Conservation (phyloP, 2,329 filamentous ascomycete species). For the Ophiocordyceps camponoti-rufipedis region DNA sequence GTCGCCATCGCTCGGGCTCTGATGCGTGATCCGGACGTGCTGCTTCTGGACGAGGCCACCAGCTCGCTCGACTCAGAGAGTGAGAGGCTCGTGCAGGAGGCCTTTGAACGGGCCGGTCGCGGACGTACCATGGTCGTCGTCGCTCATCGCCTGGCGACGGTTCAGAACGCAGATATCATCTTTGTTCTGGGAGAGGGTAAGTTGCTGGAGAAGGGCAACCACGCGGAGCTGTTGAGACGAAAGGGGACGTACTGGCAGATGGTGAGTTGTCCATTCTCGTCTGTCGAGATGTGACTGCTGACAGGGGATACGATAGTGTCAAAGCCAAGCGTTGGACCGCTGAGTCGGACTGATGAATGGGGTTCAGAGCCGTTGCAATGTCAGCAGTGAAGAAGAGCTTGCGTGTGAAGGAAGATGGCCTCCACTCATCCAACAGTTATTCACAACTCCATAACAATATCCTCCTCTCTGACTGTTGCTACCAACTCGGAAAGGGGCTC, state of each 20-base stretch:
- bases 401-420: neutral
- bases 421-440: neutral
- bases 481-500: too few species aligned
- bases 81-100: constrained; percentile 43
- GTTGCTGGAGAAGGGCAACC: constrained; percentile 34
- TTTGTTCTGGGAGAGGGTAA: constrained; percentile 54
- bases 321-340: constrained; percentile 38
- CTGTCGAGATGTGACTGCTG: constrained; percentile 3
- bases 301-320: constrained; percentile 22
- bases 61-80: constrained; percentile 48
- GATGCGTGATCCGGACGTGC: constrained; percentile 42
- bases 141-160: constrained; percentile 58
- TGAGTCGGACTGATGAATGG: constrained; percentile 9
- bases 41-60: constrained; percentile 59
- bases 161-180: constrained; percentile 65
- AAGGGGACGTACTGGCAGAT: constrained; percentile 39
- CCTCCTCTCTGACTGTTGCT: too few species aligned
- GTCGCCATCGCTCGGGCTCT: constrained; percentile 52
- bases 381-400: neutral
- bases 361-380: neutral
- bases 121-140: constrained; percentile 55
- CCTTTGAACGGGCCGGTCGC: constrained; percentile 44
- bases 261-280: constrained; percentile 19
- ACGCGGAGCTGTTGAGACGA: constrained; percentile 29
- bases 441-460: too few species aligned